phyloP scores from a whole-genome alignment of 805 yeast genomes.

The Starmerella vaccinii region DNA sequence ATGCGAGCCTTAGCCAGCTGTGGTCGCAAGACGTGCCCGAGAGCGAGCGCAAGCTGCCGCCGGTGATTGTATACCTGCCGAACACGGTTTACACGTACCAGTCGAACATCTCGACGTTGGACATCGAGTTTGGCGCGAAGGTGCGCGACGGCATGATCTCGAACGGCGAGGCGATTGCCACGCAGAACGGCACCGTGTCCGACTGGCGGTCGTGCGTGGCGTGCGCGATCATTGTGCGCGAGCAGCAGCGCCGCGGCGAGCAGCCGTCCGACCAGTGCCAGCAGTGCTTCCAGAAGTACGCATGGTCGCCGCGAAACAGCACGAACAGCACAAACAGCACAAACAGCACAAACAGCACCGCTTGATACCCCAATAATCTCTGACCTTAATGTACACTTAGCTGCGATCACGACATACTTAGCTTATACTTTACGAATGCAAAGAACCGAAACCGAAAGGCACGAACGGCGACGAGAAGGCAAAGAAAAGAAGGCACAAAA shows the following conservation, averaged over 20 bases:
- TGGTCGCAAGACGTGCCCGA: conserved; percentile 27
- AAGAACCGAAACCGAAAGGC: too few relatives aligned
- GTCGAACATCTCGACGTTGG: conserved; percentile 58
- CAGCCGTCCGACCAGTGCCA: conserved; percentile 55
- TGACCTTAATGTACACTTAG: too few relatives aligned
- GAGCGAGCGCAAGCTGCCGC: conserved; percentile 26
- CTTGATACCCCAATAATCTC: too few relatives aligned
- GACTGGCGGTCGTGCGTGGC: conserved; percentile 61
- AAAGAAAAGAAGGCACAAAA: too few relatives aligned
- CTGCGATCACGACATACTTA: too few relatives aligned
- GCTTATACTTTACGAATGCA: too few relatives aligned
- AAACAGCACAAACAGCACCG: too few relatives aligned
- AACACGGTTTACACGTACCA: conserved; percentile 49
- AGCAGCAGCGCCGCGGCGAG: conserved; percentile 51
- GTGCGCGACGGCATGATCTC: conserved; percentile 48
- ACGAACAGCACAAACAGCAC: too few relatives aligned
- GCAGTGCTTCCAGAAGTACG: conserved; percentile 50
- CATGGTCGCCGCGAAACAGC: background rate
- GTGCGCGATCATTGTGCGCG: conserved; percentile 66
- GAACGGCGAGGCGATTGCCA: conserved; percentile 59
- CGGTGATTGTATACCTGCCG: conserved; percentile 58
- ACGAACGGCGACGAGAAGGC: too few relatives aligned
- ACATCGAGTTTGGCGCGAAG: conserved; percentile 45
- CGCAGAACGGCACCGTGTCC: conserved; percentile 50
- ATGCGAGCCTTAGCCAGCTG: conserved; percentile 37